Evolutionary conservation across 805 yeast species (phyloP), one percentile per base, ranked within the genome.

Genomic region (Grigorovia transvaalensis): DNA sequence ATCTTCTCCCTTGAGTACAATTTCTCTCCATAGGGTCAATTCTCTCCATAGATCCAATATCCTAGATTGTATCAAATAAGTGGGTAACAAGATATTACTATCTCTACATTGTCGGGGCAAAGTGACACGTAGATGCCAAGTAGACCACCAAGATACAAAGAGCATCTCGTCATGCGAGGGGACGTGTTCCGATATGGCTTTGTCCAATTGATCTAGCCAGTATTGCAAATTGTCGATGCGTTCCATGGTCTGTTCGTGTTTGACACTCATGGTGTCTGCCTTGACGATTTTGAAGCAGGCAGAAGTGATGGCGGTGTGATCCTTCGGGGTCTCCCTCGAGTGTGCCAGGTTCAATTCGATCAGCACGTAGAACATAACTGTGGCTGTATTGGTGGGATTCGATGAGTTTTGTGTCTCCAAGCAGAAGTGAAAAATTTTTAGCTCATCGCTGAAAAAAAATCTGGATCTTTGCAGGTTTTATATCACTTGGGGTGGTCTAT

Each of bases 61-160:
- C 45, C 82, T 74, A 2, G 96, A 85, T 57, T 83, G 82, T 64
- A 83, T 87, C 53, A 90, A 69, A 63, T 84, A 87, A 4, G 78
- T 73, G 0, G 96, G 96, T 51, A 89, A 73, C 4, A 74, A 76
- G 52, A 85, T 81, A 11, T 79, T 76, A 63, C 84, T 80, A 62
- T 87, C 95, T 44, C 88, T 74, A 8, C 95, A 87, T 64, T 88
- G 95, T 47, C 95, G 75, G 12, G 85, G 84, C 40, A 90, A 69
- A 61, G 83, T 84, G 47, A 90, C 90, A 54, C 89, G 75, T 47
- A 89, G 70, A 59, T 83, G 83, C 83, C 84, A 81, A 11, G 84
- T 74, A 15, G 77, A 71, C 60, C 81, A 80, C 54, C 80, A 72
- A 0, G 88, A 76, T 48, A 88, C 82, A 57, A 88, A 79, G 2